Percentiles rank a stretch among this genome's conserved stretches.
phyloP scores from a whole-genome alignment of 1,284 basidiomycete genomes.

The Fomitopsis betulina region DNA sequence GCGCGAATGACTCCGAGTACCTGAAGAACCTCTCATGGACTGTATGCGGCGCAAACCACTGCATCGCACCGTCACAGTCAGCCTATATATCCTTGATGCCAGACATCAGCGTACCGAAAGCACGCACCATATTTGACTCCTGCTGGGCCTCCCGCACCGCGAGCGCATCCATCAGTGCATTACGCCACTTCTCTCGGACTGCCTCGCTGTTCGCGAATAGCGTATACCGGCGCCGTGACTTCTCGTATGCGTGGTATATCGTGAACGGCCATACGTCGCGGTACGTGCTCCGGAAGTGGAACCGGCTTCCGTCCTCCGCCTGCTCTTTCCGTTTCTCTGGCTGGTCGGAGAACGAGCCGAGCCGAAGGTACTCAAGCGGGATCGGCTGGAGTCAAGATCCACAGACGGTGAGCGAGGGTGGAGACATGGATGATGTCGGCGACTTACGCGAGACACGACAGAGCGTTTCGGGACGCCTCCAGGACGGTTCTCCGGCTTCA shows the following conservation, averaged over 20 bases:
- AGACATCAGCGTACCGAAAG: too few species aligned
- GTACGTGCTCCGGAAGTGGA: constrained; percentile 49
- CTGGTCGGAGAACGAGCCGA: constrained; percentile 55
- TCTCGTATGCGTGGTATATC: constrained; percentile 62
- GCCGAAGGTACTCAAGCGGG: constrained; percentile 68
- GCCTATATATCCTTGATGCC: neutral
- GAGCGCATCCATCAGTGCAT: constrained; percentile 55
- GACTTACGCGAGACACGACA: constrained; percentile 60
- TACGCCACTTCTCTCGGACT: constrained; percentile 56
- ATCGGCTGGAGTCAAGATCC: constrained; percentile 61
- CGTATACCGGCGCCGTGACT: constrained; percentile 57
- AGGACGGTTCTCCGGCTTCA: constrained; percentile 50
- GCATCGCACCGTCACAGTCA: neutral
- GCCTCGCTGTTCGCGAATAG: constrained; percentile 59
- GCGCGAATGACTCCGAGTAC: constrained; percentile 30
- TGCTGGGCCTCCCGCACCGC: constrained; percentile 54
- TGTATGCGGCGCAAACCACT: constrained; percentile 63
- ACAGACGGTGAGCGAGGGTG: neutral
- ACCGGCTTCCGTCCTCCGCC: constrained; percentile 49
- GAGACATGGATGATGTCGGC: neutral
- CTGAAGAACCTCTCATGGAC: constrained; percentile 63
- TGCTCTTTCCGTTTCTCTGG: constrained; percentile 60
- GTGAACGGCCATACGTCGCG: constrained; percentile 64
- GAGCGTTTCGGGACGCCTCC: constrained; percentile 44
- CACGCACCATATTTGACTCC: constrained; percentile 65